Base-by-base conservation (phyloP, 179 eudicot species). In the Beta corolliflora region DNA sequence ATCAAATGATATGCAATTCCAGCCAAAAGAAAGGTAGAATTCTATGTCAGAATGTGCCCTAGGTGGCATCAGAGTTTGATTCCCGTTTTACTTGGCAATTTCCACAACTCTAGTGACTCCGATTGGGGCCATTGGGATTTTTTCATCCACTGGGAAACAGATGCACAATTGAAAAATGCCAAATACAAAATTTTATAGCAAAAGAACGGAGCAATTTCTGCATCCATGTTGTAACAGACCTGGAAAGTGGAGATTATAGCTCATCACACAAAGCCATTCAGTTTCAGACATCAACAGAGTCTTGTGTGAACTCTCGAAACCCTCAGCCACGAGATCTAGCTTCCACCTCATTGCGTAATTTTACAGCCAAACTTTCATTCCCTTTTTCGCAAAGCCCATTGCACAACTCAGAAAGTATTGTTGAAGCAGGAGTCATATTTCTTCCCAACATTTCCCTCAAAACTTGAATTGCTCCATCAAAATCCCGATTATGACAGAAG, bases 401-500 rank as follows among this genome's bases (percentile, higher is more conserved):
- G 64, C 83, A 89, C 64, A 95, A 79, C 79, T 82, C 88, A 70
- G 85, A 86, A 53, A 95, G 77, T 3, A 85, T 71, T 69, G 65
- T 66, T 13, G 89, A 79, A 86, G 82, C 79, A 76, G 92, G 97
- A 80, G 68, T 29, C 74, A 91, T 81, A 69, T 81, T 80, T 77
- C 92, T 92, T 19, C 77, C 86, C 19, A 89, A 75, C 95, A 93
- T 95, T 68, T 93, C 99, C 76, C 78, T 82, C 85, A 89, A 81
- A 23, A 93, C 90, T 74, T 77, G 79, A 75, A 86, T 67, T 25
- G 91, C 99, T 83, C 95, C 94, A 74, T 93, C 93, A 83, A 86
- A 91, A 85, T 95, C 97, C 83, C 85, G 94, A 86, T 88, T 92
- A 84, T 85, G 66, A 80, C 91, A 81, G 71, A 93, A 90, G 36